phyloP scores from a whole-genome alignment of 257 asterid species.

The Rehmannia glutinosa region DNA sequence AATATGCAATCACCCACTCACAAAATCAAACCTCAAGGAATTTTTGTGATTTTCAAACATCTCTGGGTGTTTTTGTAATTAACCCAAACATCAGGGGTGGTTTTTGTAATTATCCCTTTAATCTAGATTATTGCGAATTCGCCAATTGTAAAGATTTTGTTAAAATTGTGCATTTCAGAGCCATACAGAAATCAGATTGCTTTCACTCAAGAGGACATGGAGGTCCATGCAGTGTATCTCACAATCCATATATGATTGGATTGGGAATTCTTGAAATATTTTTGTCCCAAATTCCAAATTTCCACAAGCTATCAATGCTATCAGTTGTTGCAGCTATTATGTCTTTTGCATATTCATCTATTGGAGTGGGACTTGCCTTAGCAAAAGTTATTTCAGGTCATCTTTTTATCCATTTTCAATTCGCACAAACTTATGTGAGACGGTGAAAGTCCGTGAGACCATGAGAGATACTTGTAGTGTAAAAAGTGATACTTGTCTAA shows the following conservation, averaged over 20 bases:
- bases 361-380: conserved; percentile 61
- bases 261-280: conserved; percentile 53
- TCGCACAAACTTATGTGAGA: no score
- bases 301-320: conserved; percentile 52
- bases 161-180: conserved; percentile 32
- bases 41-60: no score
- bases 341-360: conserved; percentile 64
- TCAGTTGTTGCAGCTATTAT: conserved; percentile 60
- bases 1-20: no score
- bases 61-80: no score
- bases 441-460: no score
- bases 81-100: background rate
- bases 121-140: no score
- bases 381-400: conserved; percentile 51
- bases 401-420: background rate
- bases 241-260: conserved; percentile 55
- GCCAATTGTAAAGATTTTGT: background rate
- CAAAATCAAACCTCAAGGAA: no score
- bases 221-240: conserved; percentile 32
- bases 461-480: no score
- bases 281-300: conserved; percentile 64
- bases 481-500: no score
- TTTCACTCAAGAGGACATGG: conserved; percentile 49
- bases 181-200: conserved; percentile 57
- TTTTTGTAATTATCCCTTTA: background rate